Evolutionary conservation across 192 early-diverging fungal genomes (phyloP), one percentile per base, ranked within the genome.

Genomic region (Geosiphon pyriformis): DNA sequence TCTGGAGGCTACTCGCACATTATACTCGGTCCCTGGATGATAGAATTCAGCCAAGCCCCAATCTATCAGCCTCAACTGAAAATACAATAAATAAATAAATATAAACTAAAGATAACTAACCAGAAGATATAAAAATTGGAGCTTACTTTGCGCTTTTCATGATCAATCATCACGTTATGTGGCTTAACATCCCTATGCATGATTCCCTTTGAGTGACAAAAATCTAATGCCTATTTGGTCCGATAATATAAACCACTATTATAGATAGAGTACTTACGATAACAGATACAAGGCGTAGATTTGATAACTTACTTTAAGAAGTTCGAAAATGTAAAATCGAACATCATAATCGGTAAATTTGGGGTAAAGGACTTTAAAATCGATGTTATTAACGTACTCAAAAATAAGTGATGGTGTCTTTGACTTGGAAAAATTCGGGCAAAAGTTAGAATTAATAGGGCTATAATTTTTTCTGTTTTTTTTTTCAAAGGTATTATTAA

Each of bases 181-280:
- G 97, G 97, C 76, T 99, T 99, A 69, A 99, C 95, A 76, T 99
- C 96, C 52, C 96, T 88, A 75, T 99, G 97, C 92, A 99, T 99
- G 73, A 99, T 99, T 48, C 97, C 97, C 53, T 92, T 85, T 32
- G 95, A 98, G 65, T 99, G 96, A 74, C 93, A 95, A 69, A 91
- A 99, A 65, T 99, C 95, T 70, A 99, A 85, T 18, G 96, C 96
- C 89, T 89, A 70, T 61, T 61, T 11, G 30, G 23, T 26, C 6
- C 31, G 8, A 47, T 42, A 59, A 49, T 20, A 68, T 69, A 71
- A 4, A 59, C 17, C 61, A 30, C 7, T 23, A 17, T 35, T 54
- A 48, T 26, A 49, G 3, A 11, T 42, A 33, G 11, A 23, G 48
- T 26, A 18, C 8, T 17, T 12, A 15, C 25, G 15, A 31, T 23